These are phyloP conservation scores for Podospora tetraspora DNA, from an alignment of 495 filamentous ascomycete species.

Conservation along the genomic window DNA sequence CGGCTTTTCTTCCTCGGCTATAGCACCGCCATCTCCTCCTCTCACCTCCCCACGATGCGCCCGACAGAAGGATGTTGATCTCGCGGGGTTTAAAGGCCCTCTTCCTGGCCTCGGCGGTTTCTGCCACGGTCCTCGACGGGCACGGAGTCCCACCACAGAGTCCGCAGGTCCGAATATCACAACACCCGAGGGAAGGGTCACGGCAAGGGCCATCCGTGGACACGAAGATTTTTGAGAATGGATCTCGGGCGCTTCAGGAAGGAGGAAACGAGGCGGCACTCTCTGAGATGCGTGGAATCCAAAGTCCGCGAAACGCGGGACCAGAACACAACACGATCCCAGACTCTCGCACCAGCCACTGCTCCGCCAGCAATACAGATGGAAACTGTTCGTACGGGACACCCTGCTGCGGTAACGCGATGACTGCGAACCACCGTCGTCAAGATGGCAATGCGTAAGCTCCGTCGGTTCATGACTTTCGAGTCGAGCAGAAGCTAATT, in stretches of 20 bases:
- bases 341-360: not conserved
- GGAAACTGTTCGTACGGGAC: not conserved
- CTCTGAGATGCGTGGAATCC: not conserved
- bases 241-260: not conserved
- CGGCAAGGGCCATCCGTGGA: not conserved
- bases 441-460: not conserved
- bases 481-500: not conserved
- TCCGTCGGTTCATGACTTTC: not conserved
- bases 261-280: not conserved
- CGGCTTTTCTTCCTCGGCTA: constrained; percentile 1
- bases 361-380: not conserved
- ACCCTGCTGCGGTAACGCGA: not conserved
- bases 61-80: constrained; percentile 20
- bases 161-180: constrained; percentile 1
- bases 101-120: constrained; percentile 11
- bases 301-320: not conserved
- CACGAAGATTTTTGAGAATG: not conserved
- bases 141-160: not conserved
- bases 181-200: not conserved
- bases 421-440: not conserved
- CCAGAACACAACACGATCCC: not conserved
- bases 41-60: constrained; percentile 14
- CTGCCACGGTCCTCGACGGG: not conserved
- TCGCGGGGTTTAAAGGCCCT: constrained; percentile 20
- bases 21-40: not conserved